Percentiles rank a stretch among this genome's conserved stretches.
Evolutionary conservation across 768 basidiomycete species (phyloP).

Genomic region (Xerocomus spinulosus): DNA sequence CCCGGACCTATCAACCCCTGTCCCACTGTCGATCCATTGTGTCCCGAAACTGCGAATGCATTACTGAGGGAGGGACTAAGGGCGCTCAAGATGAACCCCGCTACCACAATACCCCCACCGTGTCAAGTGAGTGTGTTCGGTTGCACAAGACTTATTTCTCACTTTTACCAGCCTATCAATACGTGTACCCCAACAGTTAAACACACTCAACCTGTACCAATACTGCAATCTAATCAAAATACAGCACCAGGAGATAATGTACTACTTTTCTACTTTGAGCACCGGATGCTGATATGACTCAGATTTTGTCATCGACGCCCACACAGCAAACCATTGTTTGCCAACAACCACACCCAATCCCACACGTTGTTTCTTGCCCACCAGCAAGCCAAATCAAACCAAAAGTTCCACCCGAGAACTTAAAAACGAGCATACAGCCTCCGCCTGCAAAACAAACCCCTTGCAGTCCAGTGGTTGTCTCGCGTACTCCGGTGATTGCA

Average conservation of each 20-base stretch:
- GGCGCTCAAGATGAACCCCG: not conserved
- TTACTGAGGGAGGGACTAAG: conserved; percentile 2
- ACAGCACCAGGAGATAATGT: not conserved
- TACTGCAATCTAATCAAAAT: not conserved
- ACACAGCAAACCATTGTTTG: not conserved
- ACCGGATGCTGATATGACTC: not conserved
- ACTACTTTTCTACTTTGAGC: not conserved
- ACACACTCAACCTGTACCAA: not conserved
- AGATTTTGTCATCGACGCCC: conserved; percentile 6
- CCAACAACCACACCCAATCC: not conserved
- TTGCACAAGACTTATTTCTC: not conserved
- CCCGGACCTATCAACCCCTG: not conserved
- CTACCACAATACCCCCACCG: not conserved
- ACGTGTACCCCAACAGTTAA: not conserved
- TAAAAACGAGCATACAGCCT: too few relatives aligned
- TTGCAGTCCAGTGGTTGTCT: not conserved
- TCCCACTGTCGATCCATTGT: not conserved
- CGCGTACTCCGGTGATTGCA: not conserved
- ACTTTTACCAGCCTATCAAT: conserved; percentile 4
- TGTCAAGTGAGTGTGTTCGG: conserved; percentile 1
- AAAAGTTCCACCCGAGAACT: too few relatives aligned
- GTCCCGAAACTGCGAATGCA: not conserved
- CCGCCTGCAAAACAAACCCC: too few relatives aligned
- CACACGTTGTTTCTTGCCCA: too few relatives aligned
- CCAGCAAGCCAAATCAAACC: too few relatives aligned